These are phyloP conservation scores for Capsicum rhomboideum DNA, from an alignment of 257 asterid genomes.

Conservation along the genomic window DNA sequence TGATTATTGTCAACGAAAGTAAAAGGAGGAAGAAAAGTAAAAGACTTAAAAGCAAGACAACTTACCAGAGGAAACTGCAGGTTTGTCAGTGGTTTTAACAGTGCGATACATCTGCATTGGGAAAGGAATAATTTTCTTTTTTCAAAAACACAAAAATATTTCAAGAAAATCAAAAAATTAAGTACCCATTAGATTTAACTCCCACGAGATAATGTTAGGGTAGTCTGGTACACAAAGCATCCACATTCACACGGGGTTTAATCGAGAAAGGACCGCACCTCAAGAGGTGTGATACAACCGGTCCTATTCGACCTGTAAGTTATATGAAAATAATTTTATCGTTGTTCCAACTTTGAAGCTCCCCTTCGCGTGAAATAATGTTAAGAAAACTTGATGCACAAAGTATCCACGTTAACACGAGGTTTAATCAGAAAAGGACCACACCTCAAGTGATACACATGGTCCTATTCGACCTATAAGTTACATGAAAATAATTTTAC, in stretches of 20 bases:
- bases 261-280: background rate
- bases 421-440: too few species aligned
- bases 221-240: too few species aligned
- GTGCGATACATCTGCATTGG: conserved; percentile 94
- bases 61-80: conserved; percentile 94
- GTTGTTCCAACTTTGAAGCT: background rate
- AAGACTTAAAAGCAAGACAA: conserved; percentile 14
- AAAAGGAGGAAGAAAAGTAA: background rate
- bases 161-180: background rate
- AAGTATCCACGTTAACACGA: too few species aligned
- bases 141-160: background rate
- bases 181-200: background rate
- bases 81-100: conserved; percentile 90
- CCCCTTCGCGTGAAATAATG: background rate
- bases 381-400: too few species aligned
- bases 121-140: background rate
- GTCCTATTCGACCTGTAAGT: background rate
- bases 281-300: background rate
- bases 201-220: background rate
- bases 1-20: background rate
- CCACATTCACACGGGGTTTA: too few species aligned
- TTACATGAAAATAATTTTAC: background rate
- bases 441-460: too few species aligned
- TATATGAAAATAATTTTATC: background rate
- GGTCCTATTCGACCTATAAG: too few species aligned